These are phyloP conservation scores for Prototheca cutis DNA, from an alignment of 163 green algal genomes.

Conservation along the genomic window DNA sequence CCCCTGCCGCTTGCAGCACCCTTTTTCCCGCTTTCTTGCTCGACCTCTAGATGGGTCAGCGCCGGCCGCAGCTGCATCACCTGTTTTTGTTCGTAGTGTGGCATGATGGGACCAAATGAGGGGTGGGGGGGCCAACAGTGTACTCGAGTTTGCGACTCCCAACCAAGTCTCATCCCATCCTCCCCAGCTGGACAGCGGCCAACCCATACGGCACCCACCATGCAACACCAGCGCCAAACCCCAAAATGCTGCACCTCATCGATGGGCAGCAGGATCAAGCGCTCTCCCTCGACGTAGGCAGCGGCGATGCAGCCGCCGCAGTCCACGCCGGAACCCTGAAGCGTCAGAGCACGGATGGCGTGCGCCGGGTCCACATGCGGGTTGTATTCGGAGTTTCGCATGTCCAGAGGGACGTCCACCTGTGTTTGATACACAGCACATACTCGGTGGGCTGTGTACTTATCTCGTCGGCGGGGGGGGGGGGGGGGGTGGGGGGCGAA, in stretches of 20 bases:
- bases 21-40: conserved; percentile 19
- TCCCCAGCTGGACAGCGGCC: no score
- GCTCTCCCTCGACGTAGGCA: conserved; percentile 28
- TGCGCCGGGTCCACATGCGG: conserved; percentile 5
- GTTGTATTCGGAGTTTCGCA: conserved; percentile 42
- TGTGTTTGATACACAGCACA: no score
- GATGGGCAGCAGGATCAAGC: conserved; percentile 17
- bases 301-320: conserved; percentile 22
- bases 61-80: conserved; percentile 61
- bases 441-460: no score
- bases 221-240: no score
- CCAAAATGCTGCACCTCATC: conserved; percentile 10
- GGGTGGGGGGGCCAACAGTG: no score
- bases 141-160: no score
- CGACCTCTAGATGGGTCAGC: conserved; percentile 44
- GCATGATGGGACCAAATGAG: background rate
- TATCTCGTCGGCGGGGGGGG: no score
- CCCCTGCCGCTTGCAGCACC: background rate
- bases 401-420: conserved; percentile 53
- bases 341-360: conserved; percentile 28
- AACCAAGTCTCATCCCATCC: no score
- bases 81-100: conserved; percentile 14
- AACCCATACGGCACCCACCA: no score
- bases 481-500: no score
- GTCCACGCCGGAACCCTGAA: conserved; percentile 38